A percentile compares a stretch with the other conserved stretches of the same genome.
Evolutionary conservation across 2,329 filamentous ascomycete species (phyloP).

Genomic region (Fusarium sp.): DNA sequence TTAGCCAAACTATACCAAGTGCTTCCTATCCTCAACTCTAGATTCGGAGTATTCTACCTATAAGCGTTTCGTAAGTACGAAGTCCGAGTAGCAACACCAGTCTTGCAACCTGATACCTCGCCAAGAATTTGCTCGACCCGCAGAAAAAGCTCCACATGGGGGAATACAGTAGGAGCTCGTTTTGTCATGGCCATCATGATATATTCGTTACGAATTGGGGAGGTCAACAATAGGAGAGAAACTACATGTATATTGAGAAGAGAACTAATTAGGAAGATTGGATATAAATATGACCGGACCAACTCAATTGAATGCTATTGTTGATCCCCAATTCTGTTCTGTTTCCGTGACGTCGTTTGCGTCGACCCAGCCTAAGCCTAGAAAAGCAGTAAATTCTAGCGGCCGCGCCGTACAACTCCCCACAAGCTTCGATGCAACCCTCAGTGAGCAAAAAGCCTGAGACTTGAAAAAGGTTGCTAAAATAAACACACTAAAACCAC

Average conservation of each 20-base stretch:
- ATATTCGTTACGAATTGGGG: not conserved
- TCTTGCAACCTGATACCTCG: slow-evolving; percentile 13
- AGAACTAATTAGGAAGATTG: too few species aligned
- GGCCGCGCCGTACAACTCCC: slow-evolving; percentile 13
- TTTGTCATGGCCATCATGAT: slow-evolving; percentile 23
- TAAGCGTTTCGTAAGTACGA: slow-evolving; percentile 21
- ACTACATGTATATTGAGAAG: rapidly evolving
- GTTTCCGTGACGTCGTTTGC: slow-evolving; percentile 29
- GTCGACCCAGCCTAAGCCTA: slow-evolving; percentile 10
- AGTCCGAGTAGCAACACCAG: slow-evolving; percentile 11
- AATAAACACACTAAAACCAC: not conserved
- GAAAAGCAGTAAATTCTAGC: slow-evolving; percentile 7
- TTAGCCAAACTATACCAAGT: not conserved
- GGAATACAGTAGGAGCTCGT: slow-evolving; percentile 7
- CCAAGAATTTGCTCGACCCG: slow-evolving; percentile 14
- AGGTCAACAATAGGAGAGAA: rapidly evolving
- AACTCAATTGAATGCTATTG: not conserved
- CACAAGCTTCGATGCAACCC: slow-evolving; percentile 6
- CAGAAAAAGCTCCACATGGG: slow-evolving; percentile 15
- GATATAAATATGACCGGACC: not conserved
- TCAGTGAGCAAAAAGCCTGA: not conserved
- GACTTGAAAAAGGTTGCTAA: not conserved
- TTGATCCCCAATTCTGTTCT: not conserved
- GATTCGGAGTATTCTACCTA: slow-evolving; percentile 1
- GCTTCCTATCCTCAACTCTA: not conserved